Percentiles rank a stretch among this genome's conserved stretches.
These are phyloP conservation scores for Echinosophora koreensis DNA, from an alignment of 306 rosid genomes.

Conservation along the genomic window DNA sequence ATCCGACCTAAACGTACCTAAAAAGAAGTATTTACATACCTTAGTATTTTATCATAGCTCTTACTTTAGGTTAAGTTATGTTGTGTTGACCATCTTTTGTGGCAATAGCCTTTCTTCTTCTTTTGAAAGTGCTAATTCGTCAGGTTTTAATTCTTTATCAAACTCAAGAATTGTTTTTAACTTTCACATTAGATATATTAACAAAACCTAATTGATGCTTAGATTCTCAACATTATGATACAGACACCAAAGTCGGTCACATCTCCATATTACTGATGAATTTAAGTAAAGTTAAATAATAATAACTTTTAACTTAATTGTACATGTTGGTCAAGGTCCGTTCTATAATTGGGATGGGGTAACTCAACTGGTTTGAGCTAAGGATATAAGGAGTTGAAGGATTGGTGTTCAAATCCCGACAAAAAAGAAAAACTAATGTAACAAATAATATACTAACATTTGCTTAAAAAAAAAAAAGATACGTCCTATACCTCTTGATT, in stretches of 20 bases:
- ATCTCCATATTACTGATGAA: background rate
- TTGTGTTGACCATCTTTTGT: constrained; percentile 42
- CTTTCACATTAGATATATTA: constrained; percentile 3
- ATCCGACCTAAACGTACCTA: constrained; percentile 55
- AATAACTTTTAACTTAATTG: too few species aligned
- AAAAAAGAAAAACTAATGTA: too few species aligned
- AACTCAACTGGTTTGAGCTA: too few species aligned
- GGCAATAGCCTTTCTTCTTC: constrained; percentile 40
- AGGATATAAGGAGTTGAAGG: too few species aligned
- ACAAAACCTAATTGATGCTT: constrained; percentile 9
- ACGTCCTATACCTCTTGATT: background rate
- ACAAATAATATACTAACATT: too few species aligned
- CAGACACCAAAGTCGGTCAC: background rate
- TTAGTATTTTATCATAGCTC: constrained; percentile 45
- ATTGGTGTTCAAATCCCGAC: too few species aligned
- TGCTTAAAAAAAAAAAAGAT: too few species aligned
- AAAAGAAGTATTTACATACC: constrained; percentile 48
- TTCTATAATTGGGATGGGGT: too few species aligned
- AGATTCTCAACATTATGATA: constrained; percentile 23
- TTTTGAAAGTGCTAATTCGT: constrained; percentile 37
- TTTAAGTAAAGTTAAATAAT: too few species aligned
- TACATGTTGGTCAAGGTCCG: too few species aligned
- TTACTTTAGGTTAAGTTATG: constrained; percentile 45
- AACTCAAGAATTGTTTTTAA: background rate
- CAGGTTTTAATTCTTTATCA: constrained; percentile 41